Evolutionary conservation across 768 basidiomycete species (phyloP), one percentile per base, ranked within the genome.

Genomic region (Phylloporus sp.): DNA sequence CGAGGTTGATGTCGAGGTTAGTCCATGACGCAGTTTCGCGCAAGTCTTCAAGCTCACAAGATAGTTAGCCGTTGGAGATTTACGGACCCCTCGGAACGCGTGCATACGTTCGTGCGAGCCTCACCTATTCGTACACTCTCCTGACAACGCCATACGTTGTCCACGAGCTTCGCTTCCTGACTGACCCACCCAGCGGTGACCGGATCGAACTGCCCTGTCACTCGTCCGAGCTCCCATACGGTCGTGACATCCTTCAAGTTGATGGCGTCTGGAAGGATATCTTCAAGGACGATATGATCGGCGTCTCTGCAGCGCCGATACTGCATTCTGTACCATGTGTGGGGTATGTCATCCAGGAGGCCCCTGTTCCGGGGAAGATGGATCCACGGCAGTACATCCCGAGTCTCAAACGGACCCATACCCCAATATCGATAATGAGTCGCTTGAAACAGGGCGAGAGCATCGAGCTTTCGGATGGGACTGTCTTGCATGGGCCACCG

Each of bases 11-110:
- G 15, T 41, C 26, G 52, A 59, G 55, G 65, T 67, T 11, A 13
- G 64, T 59, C 51, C 26, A 11, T 41, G 29, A 12, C 29, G 6
- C 23, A 41, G 40, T 41, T 9, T 39, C 28, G 1, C 27, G n/a
- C n/a, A n/a, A 27, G 35, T 40, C 23, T 8, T 42, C 49, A 51
- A 18, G 43, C 52, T 64, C 29, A 69, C 16, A 22, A 13, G 39
- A 31, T 24, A 16, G 29, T 15, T 56, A 89, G 88, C 77, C 78
- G 16, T 56, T 93, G 3, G 88, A 94, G 65, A 89, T 95, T 46
- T 95, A 92, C 58, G 92, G 92, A 6, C 92, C 90, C 11, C 69
- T 83, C 7, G 91, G 92, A 18, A 89, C 88, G 1, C 84, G 92
- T 22, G 82, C 86, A 23, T 92, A 90, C 62, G 72, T 94, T 53